Percentiles rank a stretch among this genome's conserved stretches.
Evolutionary conservation across 768 basidiomycete genomes (phyloP).

Genomic region (Serendipita sp.): DNA sequence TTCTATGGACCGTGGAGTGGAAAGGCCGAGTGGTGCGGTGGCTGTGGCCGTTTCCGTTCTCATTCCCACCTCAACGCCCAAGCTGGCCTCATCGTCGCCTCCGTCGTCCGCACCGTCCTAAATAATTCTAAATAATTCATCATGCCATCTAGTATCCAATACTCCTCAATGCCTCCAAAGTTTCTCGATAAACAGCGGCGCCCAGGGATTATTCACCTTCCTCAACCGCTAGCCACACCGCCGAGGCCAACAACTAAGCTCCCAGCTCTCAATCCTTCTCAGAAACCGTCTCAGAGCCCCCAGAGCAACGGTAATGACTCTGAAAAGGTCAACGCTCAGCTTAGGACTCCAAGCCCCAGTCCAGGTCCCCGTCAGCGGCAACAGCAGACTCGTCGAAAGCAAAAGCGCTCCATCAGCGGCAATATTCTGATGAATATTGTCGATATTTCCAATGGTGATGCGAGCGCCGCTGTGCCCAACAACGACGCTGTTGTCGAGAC

Average conservation of each 20-base stretch:
- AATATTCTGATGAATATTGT: background rate
- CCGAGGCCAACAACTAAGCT: background rate
- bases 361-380: background rate
- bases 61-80: background rate
- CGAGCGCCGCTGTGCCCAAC: background rate
- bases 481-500: background rate
- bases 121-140: background rate
- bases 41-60: background rate
- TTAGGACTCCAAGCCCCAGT: constrained; percentile 4
- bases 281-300: background rate
- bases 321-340: background rate
- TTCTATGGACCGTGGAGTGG: background rate
- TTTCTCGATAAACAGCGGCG: constrained; percentile 4
- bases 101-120: background rate
- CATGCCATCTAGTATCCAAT: constrained; percentile 1
- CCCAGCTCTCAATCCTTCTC: background rate
- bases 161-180: background rate
- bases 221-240: background rate
- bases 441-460: background rate
- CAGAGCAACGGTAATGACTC: background rate
- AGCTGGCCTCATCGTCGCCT: constrained; percentile 3
- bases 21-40: background rate
- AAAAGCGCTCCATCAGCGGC: background rate
- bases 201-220: constrained; percentile 1
- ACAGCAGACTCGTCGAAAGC: background rate